Conservation (phyloP, 805 yeast genomes). For the Schizosaccharomyces japonicus region DNA sequence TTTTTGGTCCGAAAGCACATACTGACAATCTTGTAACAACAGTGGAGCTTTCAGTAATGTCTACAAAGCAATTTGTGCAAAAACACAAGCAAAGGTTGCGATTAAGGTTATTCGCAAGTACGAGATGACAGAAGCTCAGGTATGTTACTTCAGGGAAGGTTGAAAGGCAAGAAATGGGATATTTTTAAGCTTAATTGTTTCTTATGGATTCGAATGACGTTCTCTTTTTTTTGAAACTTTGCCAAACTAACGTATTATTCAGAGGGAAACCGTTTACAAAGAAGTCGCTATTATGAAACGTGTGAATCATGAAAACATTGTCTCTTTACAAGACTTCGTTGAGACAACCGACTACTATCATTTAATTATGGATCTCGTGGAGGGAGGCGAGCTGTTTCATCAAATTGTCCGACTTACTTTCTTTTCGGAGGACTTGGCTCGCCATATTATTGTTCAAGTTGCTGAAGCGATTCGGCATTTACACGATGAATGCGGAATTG, state of each 20-base stretch:
- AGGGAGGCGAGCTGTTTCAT: constrained; percentile 64
- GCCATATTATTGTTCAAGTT: constrained; percentile 51
- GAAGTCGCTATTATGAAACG: constrained; percentile 55
- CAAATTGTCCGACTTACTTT: constrained; percentile 58
- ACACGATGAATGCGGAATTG: constrained; percentile 47
- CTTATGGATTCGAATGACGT: neutral
- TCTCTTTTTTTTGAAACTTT: neutral
- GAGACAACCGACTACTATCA: constrained; percentile 33
- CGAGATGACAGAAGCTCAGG: neutral
- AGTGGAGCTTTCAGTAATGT: constrained; percentile 76
- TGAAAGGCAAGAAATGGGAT: neutral
- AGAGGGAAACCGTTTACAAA: constrained; percentile 31
- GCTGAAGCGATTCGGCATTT: constrained; percentile 45
- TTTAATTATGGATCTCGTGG: constrained; percentile 39
- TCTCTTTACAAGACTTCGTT: constrained; percentile 28
- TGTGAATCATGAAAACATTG: constrained; percentile 35
- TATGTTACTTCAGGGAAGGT: neutral
- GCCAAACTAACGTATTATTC: neutral
- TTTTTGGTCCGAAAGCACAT: too few species aligned
- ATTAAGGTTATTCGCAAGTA: constrained; percentile 48
- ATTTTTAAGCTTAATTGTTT: too few species aligned
- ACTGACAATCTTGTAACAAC: neutral
- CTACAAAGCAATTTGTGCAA: constrained; percentile 37
- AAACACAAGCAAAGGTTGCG: constrained; percentile 32
- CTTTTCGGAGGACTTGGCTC: constrained; percentile 44